These are phyloP conservation scores for Davidsoniella eucalypti DNA, from an alignment of 2,329 filamentous ascomycete species.

Conservation along the genomic window DNA sequence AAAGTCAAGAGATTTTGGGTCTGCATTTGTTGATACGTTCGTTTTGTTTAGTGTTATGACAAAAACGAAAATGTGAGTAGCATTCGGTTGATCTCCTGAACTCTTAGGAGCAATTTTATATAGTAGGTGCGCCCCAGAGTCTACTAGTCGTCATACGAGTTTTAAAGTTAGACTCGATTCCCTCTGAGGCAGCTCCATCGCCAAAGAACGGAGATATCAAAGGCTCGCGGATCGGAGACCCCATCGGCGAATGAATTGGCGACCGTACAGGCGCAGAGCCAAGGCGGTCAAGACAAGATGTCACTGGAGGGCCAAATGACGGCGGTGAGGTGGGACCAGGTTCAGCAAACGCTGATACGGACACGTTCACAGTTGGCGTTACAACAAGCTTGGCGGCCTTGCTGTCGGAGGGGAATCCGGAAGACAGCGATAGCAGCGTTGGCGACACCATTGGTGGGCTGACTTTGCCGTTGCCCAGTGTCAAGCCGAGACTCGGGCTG, in stretches of 20 bases:
- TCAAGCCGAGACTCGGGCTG: conserved; percentile 6
- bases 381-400: too few species aligned
- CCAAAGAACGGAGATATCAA: conserved; percentile 5
- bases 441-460: conserved; percentile 5
- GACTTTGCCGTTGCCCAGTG: conserved; percentile 1
- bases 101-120: too few species aligned
- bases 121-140: conserved; percentile 3
- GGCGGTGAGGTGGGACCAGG: not conserved
- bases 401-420: not conserved
- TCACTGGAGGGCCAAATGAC: not conserved
- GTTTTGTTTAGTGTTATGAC: too few species aligned
- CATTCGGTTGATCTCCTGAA: too few species aligned
- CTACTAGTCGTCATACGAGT: conserved; percentile 10
- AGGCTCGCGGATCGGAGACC: conserved; percentile 5
- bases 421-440: conserved; percentile 1
- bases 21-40: too few species aligned
- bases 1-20: too few species aligned
- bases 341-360: not conserved
- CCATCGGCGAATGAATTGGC: conserved; percentile 12
- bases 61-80: too few species aligned
- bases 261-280: conserved; percentile 7
- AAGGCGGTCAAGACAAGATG: conserved; percentile 1
- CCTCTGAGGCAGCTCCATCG: not conserved
- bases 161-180: conserved; percentile 1
- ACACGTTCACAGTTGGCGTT: too few species aligned